phyloP scores from a whole-genome alignment of 2,329 filamentous ascomycete genomes.

The Rosellinia necatrix region DNA sequence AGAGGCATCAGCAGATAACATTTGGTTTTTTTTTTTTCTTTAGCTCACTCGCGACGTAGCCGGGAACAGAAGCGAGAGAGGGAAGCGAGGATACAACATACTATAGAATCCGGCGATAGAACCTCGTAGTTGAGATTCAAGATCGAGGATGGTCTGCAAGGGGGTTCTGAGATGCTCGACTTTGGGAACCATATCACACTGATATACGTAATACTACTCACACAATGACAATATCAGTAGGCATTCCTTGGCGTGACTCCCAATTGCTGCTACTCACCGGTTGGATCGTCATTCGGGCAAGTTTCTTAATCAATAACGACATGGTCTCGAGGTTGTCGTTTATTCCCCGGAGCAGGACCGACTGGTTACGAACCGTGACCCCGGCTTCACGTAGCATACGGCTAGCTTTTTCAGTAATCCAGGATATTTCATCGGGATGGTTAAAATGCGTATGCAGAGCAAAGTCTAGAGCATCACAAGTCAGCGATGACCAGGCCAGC shows the following conservation, averaged over 20 bases:
- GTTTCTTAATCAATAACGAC: constrained; percentile 54
- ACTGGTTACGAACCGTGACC: constrained; percentile 64
- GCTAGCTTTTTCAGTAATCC: constrained; percentile 59
- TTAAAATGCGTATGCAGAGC: constrained; percentile 71
- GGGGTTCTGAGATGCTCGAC: constrained; percentile 67
- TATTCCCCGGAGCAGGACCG: constrained; percentile 61
- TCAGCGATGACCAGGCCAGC: neutral
- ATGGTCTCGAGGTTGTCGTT: constrained; percentile 62
- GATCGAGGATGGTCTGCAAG: constrained; percentile 59
- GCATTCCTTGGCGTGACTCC: neutral
- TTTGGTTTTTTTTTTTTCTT: neutral
- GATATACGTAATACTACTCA: constrained; percentile 66
- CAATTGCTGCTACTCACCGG: constrained; percentile 50
- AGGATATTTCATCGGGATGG: constrained; percentile 65
- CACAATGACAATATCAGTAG: neutral
- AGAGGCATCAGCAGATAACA: neutral
- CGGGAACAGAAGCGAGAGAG: neutral
- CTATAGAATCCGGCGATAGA: constrained; percentile 65
- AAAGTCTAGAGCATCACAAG: constrained; percentile 4
- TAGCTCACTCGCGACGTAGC: neutral
- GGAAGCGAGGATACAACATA: too few relatives aligned
- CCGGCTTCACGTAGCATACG: constrained; percentile 55
- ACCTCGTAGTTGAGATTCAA: constrained; percentile 63
- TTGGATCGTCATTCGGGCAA: constrained; percentile 61
- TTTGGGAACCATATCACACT: constrained; percentile 65